Evolutionary conservation across 768 basidiomycete genomes (phyloP), one percentile per base, ranked within the genome.

Genomic region (Leccinum broughii): DNA sequence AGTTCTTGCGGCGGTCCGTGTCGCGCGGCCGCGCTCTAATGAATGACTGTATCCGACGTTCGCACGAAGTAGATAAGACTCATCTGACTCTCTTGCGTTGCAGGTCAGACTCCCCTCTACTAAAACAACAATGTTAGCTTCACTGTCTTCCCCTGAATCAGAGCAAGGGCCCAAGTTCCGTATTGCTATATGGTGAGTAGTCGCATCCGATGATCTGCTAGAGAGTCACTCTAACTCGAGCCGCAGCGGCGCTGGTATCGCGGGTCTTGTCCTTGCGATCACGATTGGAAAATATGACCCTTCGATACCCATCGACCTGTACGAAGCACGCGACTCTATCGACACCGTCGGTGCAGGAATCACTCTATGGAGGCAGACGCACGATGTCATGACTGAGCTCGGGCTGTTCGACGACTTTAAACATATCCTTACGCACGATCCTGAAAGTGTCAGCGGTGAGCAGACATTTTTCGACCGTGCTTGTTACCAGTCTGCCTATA

Each of bases 351-450:
- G 80, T 6, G 77, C 76, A 6, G 79, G 83, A 68, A 49, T 81
- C 72, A 49, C 78, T 69, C 72, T 83, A 6, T 82, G 81, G 82
- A 67, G 68, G 9, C 71, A 80, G 41, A 81, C 81, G 8, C 80
- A 80, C 78, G 70, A 69, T 6, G 72, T 82, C n/a, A 63, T 84
- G 61, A 68, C 76, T 28, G 65, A 69, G 13, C 78, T 85, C 52
- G 81, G 78, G 1, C 60, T 84, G 4, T 70, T 75, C 32, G 71
- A 78, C 15, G 78, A 76, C 3, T 62, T 75, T 14, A 58, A 59
- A 24, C 57, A 60, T 14, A 63, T 71, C 9, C 59, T 67, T 13
- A 51, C 63, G 2, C 54, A 53, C 1, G 13, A 41, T 32, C 63
- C 66, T 26, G 66, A 56, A 22, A 56, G 62, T 17, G 62, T 22